Evolutionary conservation across 1,139 yeast genomes (phyloP).

Genomic region (Sugiyamaella paludigena): DNA sequence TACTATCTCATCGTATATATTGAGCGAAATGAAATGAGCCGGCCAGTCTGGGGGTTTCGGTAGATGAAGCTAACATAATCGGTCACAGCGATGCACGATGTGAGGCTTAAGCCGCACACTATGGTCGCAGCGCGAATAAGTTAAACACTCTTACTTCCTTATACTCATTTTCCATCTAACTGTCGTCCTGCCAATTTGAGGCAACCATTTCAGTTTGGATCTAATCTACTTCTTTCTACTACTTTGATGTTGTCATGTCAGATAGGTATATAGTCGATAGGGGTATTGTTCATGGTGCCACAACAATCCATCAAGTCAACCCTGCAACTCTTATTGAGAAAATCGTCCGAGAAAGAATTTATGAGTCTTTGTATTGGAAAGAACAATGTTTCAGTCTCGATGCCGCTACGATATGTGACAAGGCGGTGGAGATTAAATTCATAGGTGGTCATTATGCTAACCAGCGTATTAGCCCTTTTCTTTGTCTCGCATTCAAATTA

Average conservation of each 20-base stretch:
- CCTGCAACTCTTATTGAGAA: conserved; percentile 61
- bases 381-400: conserved; percentile 59
- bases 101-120: too few species aligned
- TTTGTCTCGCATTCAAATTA: conserved; percentile 61
- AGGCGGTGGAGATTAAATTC: conserved; percentile 42
- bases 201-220: not conserved
- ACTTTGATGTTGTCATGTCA: conserved; percentile 3
- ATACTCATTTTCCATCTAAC: too few species aligned
- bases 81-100: too few species aligned
- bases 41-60: too few species aligned
- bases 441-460: conserved; percentile 51
- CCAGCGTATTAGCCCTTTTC: conserved; percentile 58
- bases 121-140: too few species aligned
- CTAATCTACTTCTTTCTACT: not conserved
- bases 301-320: conserved; percentile 44
- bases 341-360: conserved; percentile 64
- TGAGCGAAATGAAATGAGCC: too few species aligned
- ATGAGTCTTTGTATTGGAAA: conserved; percentile 68
- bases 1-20: too few species aligned
- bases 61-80: too few species aligned
- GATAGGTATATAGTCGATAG: conserved; percentile 30
- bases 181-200: too few species aligned
- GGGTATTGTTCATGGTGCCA: conserved; percentile 38
- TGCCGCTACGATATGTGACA: conserved; percentile 49
- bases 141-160: too few species aligned